phyloP scores from a whole-genome alignment of 1,284 basidiomycete species.

The Apiotrichum sp. region DNA sequence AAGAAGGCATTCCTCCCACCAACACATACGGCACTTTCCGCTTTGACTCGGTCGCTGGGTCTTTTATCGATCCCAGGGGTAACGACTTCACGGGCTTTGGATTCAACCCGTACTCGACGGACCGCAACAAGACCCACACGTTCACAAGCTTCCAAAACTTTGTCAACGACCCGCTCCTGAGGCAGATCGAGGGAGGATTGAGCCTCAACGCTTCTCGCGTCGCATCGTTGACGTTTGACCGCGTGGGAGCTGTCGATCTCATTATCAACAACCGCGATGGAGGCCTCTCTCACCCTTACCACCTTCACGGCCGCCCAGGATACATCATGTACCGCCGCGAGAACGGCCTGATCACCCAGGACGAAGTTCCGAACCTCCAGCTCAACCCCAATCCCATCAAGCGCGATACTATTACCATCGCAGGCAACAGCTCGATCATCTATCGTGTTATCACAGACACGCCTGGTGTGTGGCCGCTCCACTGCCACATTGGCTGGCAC shows the following conservation, averaged over 20 bases:
- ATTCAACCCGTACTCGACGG: conserved; percentile 15
- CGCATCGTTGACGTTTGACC: conserved; percentile 23
- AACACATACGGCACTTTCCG: conserved; percentile 15
- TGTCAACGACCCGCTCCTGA: conserved; percentile 6
- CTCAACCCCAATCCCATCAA: conserved; percentile 38
- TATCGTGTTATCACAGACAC: conserved; percentile 24
- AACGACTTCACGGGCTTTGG: conserved; percentile 16
- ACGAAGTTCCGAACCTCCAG: not conserved
- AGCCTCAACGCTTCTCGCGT: not conserved
- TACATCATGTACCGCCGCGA: conserved; percentile 37
- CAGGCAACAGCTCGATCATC: conserved; percentile 13
- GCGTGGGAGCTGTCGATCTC: conserved; percentile 23
- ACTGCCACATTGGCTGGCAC: conserved; percentile 29
- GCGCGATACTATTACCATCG: conserved; percentile 41
- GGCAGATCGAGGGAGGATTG: not conserved
- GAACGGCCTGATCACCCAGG: conserved; percentile 25
- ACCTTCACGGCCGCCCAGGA: conserved; percentile 30
- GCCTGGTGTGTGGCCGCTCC: conserved; percentile 24
- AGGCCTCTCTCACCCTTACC: conserved; percentile 39
- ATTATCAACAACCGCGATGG: conserved; percentile 34
- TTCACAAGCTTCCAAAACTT: conserved; percentile 18
- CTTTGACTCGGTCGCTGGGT: conserved; percentile 23
- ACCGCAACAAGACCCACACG: conserved; percentile 24
- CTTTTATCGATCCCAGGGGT: conserved; percentile 15
- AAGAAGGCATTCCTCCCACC: conserved; percentile 15